Evolutionary conservation across 768 basidiomycete species (phyloP), one percentile per base, ranked within the genome.

Genomic region (Suillus occidentalis): DNA sequence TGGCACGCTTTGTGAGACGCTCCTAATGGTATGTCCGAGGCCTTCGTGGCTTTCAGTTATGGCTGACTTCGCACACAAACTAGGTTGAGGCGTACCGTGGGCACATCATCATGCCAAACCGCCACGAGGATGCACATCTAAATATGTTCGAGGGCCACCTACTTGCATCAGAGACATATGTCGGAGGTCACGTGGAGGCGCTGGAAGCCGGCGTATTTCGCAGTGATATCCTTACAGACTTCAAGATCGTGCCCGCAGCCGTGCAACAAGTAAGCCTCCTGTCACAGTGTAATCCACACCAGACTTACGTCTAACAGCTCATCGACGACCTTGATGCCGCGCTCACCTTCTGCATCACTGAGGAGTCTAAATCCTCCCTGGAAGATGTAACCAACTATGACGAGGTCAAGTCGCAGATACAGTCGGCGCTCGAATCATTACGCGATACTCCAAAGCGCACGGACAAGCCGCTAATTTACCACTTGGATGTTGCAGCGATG

Each of bases 401-500:
- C 61, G 91, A 94, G 74, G 90, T 99, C 74, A 97, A 95, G 73
- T 79, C 77, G 20, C 80, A 90, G 66, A 97, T 99, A 63, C 84
- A 84, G 66, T 73, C 81, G 0, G 88, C 90, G 55, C 87, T 99
- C 36, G 95, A 97, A 73, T 74, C 88, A 68, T 90, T 99, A 83
- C 94, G 94, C 34, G 95, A 99, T 78, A 88, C 91, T 65, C 97
- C 97, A 0, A 85, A 88, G 62, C 92, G 97, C 16, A 82, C 83
- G 50, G 96, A 99, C 80, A 92, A 89, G 14, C 97, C 97, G 0
- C 87, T 99, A 67, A 99, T 99, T 73, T 99, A 99, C 78, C 97
- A 99, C 77, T 79, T 99, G 72, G 97, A 99, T 72, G 97, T 99
- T 67, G 97, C 97, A 3, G 97, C 97, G 67, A 99, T 99, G 97